These are phyloP conservation scores for Beauveria sp. DNA, from an alignment of 2,329 filamentous ascomycete genomes.

Conservation along the genomic window DNA sequence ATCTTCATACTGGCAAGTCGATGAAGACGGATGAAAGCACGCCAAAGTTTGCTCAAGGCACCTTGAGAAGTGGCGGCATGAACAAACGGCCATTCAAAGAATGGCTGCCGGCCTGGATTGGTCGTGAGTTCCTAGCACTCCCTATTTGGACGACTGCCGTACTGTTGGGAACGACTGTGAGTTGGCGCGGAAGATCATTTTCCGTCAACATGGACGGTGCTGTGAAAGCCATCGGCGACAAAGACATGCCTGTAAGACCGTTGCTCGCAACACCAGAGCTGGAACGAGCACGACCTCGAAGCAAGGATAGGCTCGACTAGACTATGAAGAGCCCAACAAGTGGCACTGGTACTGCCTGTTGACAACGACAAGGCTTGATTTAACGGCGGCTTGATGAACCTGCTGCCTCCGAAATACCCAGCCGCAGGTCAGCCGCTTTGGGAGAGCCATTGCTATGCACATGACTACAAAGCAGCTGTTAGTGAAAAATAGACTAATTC, in stretches of 20 bases:
- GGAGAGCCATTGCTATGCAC: not conserved
- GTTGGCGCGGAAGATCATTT: constrained; percentile 80
- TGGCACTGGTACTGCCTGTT: not conserved
- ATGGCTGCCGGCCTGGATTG: constrained; percentile 80
- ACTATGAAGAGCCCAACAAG: not conserved
- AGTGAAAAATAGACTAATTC: not conserved
- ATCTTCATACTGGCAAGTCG: constrained; percentile 65
- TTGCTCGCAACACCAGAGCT: constrained; percentile 16
- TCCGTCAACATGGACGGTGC: constrained; percentile 78
- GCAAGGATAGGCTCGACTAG: constrained; percentile 22
- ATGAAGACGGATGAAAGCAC: constrained; percentile 66
- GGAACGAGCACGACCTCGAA: constrained; percentile 16
- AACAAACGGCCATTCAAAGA: constrained; percentile 51
- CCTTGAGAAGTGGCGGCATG: constrained; percentile 27
- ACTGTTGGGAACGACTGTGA: constrained; percentile 76
- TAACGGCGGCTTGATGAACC: not conserved
- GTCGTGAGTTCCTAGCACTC: constrained; percentile 71
- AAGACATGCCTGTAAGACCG: constrained; percentile 8
- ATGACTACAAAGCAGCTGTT: not conserved
- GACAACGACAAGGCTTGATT: not conserved
- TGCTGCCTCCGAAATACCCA: not conserved
- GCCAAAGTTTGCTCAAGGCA: constrained; percentile 60
- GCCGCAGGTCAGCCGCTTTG: not conserved
- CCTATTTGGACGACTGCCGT: constrained; percentile 91
- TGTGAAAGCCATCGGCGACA: constrained; percentile 43